Conservation (phyloP, 1,284 basidiomycete genomes). For the Pseudomicrostroma phylloplanum region DNA sequence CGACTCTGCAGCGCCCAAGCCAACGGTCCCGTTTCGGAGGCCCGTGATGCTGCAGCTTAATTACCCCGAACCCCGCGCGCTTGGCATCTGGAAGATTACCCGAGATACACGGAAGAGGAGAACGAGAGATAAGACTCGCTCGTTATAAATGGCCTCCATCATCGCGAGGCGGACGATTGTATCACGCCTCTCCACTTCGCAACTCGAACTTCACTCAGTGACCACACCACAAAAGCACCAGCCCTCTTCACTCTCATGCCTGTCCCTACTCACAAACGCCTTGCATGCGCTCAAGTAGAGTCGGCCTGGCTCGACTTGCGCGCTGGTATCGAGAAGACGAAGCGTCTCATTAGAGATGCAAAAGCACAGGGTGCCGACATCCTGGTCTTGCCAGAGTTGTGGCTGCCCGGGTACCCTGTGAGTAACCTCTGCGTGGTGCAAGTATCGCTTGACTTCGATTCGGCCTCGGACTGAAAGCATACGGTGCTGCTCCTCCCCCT, state of each 20-base stretch:
- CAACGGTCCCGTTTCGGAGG: too few species aligned
- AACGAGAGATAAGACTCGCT: too few species aligned
- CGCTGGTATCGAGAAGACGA: slow-evolving; percentile 9
- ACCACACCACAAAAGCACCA: too few species aligned
- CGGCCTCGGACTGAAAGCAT: background rate
- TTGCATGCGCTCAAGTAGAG: slow-evolving; percentile 11
- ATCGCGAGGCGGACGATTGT: too few species aligned
- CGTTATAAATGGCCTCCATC: too few species aligned
- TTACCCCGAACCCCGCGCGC: too few species aligned
- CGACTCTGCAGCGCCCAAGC: too few species aligned
- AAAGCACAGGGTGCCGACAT: slow-evolving; percentile 10
- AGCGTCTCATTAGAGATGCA: slow-evolving; percentile 9
- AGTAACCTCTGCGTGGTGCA: background rate
- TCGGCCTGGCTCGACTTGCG: slow-evolving; percentile 11
- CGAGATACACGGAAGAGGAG: too few species aligned
- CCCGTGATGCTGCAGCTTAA: too few species aligned
- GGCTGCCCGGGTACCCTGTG: slow-evolving; percentile 12
- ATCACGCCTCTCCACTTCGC: too few species aligned
- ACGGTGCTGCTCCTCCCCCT: background rate
- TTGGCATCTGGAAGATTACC: too few species aligned
- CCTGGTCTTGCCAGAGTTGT: slow-evolving; percentile 11
- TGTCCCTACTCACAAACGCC: background rate
- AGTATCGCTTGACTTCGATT: background rate
- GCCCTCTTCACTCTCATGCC: background rate
- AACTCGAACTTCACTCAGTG: too few species aligned